Base-by-base conservation (phyloP, 2,329 filamentous ascomycete species). In the Coniochaeta prunicola region DNA sequence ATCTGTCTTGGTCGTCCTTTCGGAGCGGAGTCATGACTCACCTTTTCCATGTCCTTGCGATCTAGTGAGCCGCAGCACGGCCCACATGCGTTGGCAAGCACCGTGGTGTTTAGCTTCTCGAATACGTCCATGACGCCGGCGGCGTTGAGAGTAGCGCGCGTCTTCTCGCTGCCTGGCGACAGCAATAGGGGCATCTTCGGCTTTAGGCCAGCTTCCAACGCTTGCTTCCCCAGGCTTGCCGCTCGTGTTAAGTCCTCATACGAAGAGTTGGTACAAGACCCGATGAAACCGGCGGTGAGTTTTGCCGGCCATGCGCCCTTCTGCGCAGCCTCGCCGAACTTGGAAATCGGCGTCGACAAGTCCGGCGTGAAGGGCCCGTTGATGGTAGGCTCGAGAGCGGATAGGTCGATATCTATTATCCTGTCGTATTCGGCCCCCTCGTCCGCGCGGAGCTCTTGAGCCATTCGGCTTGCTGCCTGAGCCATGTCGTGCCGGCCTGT, bases 191-290 rank as follows among this genome's bases (percentile, higher is more conserved):
- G 89, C 2, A 91, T 86, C 68, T 88, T 91, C 38, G 94, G 92
- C 77, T 91, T 90, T 61, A 99, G 80, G 15, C 94, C 94, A n/a
- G 92, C 94, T 60, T 87, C 86, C 57, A 87, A 83, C 9, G 94
- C 94, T 73, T 96, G 92, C 74, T 92, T 92, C 60, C 97, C 90
- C 59, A 99, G 84, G 69, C 92, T 86, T 76, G 97, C 93, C 17
- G 92, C 91, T 62, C 93, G 88, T 38, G 92, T 96, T 94, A 99
- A 97, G 72, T 99, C 94, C 76, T 97, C 89, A 73, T 97, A 99
- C 2, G 94, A 97, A 73, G 91, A 96, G 82, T 99, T 99, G 57
- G 94, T 99, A 80, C 94, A 99, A 77, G 92, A 96, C 61, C 94
- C 94, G 70, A 99, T 99, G 58, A 99, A 82, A 57, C 92, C 92